Conservation (phyloP, 305 asterid genomes). For the Withania somnifera region DNA sequence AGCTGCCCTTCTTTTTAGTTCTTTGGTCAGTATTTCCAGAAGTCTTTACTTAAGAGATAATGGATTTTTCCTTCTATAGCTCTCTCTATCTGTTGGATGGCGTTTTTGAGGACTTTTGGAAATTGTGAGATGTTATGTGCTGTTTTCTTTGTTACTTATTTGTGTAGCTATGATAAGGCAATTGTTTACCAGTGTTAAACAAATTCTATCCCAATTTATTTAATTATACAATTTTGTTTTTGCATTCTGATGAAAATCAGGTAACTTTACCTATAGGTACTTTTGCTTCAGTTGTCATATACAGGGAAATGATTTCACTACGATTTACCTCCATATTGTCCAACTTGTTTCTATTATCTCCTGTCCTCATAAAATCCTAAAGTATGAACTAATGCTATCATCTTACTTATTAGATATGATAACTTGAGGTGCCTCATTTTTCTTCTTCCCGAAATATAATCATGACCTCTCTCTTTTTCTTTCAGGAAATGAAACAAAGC, state of each 20-base stretch:
- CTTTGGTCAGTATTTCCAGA: too few species aligned
- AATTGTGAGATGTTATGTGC: too few species aligned
- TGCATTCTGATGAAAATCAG: background rate
- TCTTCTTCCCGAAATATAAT: background rate
- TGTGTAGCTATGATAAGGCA: background rate
- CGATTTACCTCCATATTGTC: background rate
- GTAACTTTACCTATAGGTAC: background rate
- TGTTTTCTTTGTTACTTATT: background rate
- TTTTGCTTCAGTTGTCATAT: background rate
- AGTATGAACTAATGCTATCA: background rate
- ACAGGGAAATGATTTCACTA: constrained; percentile 1
- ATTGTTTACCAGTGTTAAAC: background rate
- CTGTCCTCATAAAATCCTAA: background rate
- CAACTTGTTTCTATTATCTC: background rate
- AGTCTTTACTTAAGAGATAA: too few species aligned
- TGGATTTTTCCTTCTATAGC: too few species aligned
- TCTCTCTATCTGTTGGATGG: too few species aligned
- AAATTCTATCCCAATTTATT: background rate
- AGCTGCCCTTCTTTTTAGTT: too few species aligned
- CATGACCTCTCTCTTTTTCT: constrained; percentile 4
- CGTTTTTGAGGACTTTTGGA: too few species aligned
- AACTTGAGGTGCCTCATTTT: background rate
- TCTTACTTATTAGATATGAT: background rate
- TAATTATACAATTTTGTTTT: background rate
- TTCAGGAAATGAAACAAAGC: constrained; percentile 92